Conservation (phyloP, 2,329 filamentous ascomycete genomes). For the Fusarium algeriense region DNA sequence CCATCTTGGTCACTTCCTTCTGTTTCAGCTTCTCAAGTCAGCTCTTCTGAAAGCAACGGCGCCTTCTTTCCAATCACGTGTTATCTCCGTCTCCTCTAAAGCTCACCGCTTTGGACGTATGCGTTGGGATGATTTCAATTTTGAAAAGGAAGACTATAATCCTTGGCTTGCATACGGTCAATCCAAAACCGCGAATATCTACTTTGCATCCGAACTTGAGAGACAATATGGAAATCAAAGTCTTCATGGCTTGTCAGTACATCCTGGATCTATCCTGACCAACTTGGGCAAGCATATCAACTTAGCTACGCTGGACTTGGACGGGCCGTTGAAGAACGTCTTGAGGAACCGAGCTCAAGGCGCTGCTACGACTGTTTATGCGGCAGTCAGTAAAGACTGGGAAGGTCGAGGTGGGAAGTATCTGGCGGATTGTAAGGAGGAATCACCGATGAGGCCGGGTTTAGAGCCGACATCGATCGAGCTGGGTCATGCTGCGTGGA, state of each 20-base stretch:
- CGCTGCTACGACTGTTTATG: constrained; percentile 16
- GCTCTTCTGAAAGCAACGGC: constrained; percentile 56
- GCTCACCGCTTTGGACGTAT: constrained; percentile 51
- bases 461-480: neutral
- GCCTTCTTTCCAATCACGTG: constrained; percentile 57
- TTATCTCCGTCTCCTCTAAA: constrained; percentile 59
- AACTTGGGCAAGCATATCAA: constrained; percentile 8
- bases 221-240: constrained; percentile 17
- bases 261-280: constrained; percentile 22
- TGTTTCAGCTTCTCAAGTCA: constrained; percentile 56
- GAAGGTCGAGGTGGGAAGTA: constrained; percentile 20
- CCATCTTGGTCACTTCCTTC: constrained; percentile 46
- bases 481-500: constrained; percentile 10
- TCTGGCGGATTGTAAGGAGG: constrained; percentile 4
- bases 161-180: constrained; percentile 37
- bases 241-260: constrained; percentile 26
- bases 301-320: neutral
- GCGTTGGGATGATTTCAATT: constrained; percentile 32
- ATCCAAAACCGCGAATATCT: constrained; percentile 36
- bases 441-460: rapidly evolving
- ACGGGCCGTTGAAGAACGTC: neutral
- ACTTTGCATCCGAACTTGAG: constrained; percentile 39
- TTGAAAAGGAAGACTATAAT: constrained; percentile 21
- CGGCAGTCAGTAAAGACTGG: neutral
- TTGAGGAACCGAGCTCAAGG: constrained; percentile 7